Evolutionary conservation across 495 filamentous ascomycete species (phyloP).

Genomic region (Penicillium turbatum): DNA sequence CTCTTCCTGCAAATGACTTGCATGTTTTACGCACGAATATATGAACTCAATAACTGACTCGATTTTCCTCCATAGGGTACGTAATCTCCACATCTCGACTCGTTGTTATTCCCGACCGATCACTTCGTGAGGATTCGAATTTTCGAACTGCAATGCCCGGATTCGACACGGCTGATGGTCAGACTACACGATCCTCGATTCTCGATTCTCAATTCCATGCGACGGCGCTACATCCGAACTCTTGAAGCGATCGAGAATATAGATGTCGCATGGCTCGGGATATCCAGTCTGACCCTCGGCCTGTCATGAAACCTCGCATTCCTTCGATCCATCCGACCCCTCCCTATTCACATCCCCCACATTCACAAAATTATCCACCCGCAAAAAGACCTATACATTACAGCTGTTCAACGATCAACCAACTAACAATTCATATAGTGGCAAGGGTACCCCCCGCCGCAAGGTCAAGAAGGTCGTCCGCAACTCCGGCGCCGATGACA

Average conservation of each 20-base stretch:
- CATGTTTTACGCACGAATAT: neutral
- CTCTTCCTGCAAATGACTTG: neutral
- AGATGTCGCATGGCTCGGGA: neutral
- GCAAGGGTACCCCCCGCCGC: slow-evolving; percentile 96
- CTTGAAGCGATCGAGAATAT: neutral
- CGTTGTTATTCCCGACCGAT: too few relatives aligned
- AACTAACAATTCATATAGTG: slow-evolving; percentile 49
- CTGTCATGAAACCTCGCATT: neutral
- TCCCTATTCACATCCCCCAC: slow-evolving; percentile 2
- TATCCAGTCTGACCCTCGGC: neutral
- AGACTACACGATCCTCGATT: neutral
- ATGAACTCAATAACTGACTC: neutral
- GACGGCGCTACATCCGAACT: neutral
- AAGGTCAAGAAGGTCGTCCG: slow-evolving; percentile 98
- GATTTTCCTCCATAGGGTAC: slow-evolving; percentile 27
- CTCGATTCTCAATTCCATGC: neutral
- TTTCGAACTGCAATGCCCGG: slow-evolving; percentile 1
- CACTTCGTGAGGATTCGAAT: neutral
- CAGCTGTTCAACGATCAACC: neutral
- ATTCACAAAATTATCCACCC: neutral
- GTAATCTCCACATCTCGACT: slow-evolving; percentile 16
- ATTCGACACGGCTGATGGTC: neutral
- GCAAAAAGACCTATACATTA: neutral
- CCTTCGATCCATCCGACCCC: slow-evolving; percentile 1
- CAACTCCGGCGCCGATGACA: slow-evolving; percentile 88